Conservation (phyloP, 306 rosid genomes). For the Coriaria nepalensis region DNA sequence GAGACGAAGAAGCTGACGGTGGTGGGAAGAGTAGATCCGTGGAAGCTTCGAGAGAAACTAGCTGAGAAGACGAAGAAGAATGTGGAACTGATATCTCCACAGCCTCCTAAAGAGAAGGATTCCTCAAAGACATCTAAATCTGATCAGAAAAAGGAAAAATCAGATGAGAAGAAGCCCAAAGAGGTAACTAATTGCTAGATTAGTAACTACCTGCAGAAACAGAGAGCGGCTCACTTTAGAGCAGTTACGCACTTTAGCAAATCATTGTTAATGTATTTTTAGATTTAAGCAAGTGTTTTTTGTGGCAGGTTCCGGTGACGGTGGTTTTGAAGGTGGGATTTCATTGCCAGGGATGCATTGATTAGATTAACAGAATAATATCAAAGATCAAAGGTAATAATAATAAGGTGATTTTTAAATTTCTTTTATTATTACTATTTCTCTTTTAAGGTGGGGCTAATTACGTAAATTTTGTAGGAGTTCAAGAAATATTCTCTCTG, state of each 20-base stretch:
- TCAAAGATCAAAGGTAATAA: conserved; percentile 38
- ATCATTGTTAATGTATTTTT: neutral
- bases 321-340: conserved; percentile 41
- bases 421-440: neutral
- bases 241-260: neutral
- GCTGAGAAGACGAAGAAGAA: conserved; percentile 38
- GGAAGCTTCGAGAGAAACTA: conserved; percentile 31
- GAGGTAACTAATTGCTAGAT: conserved; percentile 26
- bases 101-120: conserved; percentile 35
- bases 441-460: neutral
- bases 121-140: conserved; percentile 12
- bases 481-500: conserved; percentile 17
- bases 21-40: conserved; percentile 39
- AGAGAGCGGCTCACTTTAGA: too few species aligned
- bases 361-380: conserved; percentile 28
- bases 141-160: conserved; percentile 14
- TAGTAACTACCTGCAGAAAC: too few species aligned
- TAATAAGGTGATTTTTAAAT: too few species aligned
- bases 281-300: neutral
- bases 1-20: conserved; percentile 44
- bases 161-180: conserved; percentile 32
- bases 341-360: conserved; percentile 60
- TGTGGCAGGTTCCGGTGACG: conserved; percentile 42
- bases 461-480: conserved; percentile 25
- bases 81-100: conserved; percentile 45